Percentiles rank a stretch among this genome's conserved stretches.
Evolutionary conservation across 2,329 filamentous ascomycete genomes (phyloP).

Genomic region (Aspergillus hiratsukae): DNA sequence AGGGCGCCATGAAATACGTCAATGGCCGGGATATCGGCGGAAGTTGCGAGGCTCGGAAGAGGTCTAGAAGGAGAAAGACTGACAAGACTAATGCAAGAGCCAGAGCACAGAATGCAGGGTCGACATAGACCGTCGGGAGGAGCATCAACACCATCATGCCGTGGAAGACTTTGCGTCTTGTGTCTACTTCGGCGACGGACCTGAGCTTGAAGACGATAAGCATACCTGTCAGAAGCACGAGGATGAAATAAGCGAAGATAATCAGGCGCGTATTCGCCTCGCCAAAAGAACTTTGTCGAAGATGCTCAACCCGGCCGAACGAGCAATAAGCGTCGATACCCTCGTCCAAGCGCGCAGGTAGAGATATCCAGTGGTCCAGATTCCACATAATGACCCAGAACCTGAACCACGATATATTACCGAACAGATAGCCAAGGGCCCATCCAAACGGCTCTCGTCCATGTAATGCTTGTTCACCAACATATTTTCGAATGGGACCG

Average conservation of each 20-base stretch:
- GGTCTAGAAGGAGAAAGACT: slow-evolving; percentile 81
- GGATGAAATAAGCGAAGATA: slow-evolving; percentile 68
- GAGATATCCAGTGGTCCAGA: slow-evolving; percentile 69
- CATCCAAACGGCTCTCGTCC: slow-evolving; percentile 83
- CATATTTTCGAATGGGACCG: slow-evolving; percentile 65
- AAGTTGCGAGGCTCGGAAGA: slow-evolving; percentile 84
- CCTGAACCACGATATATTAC: slow-evolving; percentile 68
- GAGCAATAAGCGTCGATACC: slow-evolving; percentile 40
- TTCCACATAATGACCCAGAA: slow-evolving; percentile 65
- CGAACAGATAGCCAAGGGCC: slow-evolving; percentile 85
- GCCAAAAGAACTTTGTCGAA: slow-evolving; percentile 64
- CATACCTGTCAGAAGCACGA: slow-evolving; percentile 67
- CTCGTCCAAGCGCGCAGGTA: slow-evolving; percentile 50
- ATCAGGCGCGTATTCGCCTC: slow-evolving; percentile 76
- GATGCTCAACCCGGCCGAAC: slow-evolving; percentile 59
- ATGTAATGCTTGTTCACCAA: slow-evolving; percentile 62
- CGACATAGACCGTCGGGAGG: slow-evolving; percentile 77
- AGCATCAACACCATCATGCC: slow-evolving; percentile 98
- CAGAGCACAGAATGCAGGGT: slow-evolving; percentile 76
- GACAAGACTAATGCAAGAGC: slow-evolving; percentile 75
- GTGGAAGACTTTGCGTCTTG: slow-evolving; percentile 92
- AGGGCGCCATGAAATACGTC: slow-evolving; percentile 82
- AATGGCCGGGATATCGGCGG: slow-evolving; percentile 84
- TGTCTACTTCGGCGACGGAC: slow-evolving; percentile 83
- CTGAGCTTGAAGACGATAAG: slow-evolving; percentile 70